phyloP scores from a whole-genome alignment of 805 yeast species.

The Ogataea methylovora region DNA sequence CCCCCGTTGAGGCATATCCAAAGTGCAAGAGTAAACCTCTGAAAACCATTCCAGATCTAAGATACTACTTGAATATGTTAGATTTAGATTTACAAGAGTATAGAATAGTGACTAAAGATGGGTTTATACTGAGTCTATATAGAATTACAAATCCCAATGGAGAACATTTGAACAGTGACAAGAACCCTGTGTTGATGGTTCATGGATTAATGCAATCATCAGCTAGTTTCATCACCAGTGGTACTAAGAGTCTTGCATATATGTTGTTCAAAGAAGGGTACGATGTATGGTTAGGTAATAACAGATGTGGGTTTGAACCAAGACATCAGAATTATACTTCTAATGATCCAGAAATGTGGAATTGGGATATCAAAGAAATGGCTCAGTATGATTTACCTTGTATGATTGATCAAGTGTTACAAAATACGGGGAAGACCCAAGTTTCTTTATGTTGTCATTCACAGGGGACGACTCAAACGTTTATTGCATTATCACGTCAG shows the following conservation, averaged over 20 bases:
- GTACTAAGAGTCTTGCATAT: constrained; percentile 68
- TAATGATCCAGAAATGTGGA: constrained; percentile 63
- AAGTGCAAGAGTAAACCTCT: constrained; percentile 26
- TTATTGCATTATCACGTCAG: constrained; percentile 54
- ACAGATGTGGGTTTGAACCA: constrained; percentile 79
- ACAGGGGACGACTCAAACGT: constrained; percentile 88
- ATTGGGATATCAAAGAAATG: constrained; percentile 87
- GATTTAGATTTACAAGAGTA: constrained; percentile 54
- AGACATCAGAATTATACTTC: constrained; percentile 44
- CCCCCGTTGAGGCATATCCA: constrained; percentile 16
- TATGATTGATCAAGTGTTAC: constrained; percentile 53
- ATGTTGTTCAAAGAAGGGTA: constrained; percentile 43
- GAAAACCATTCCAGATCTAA: constrained; percentile 30
- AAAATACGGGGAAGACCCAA: constrained; percentile 27
- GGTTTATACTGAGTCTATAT: constrained; percentile 62
- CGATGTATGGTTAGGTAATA: constrained; percentile 91
- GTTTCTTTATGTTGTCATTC: constrained; percentile 75
- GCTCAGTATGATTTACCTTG: constrained; percentile 72
- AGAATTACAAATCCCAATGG: constrained; percentile 40
- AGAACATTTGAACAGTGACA: constrained; percentile 16
- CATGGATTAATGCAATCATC: constrained; percentile 88
- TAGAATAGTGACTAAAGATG: constrained; percentile 68
- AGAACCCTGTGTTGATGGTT: constrained; percentile 59
- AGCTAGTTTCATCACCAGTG: constrained; percentile 81
- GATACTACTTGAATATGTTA: constrained; percentile 59